Evolutionary conservation across 306 rosid genomes (phyloP).

Genomic region (Rosa multiflora): DNA sequence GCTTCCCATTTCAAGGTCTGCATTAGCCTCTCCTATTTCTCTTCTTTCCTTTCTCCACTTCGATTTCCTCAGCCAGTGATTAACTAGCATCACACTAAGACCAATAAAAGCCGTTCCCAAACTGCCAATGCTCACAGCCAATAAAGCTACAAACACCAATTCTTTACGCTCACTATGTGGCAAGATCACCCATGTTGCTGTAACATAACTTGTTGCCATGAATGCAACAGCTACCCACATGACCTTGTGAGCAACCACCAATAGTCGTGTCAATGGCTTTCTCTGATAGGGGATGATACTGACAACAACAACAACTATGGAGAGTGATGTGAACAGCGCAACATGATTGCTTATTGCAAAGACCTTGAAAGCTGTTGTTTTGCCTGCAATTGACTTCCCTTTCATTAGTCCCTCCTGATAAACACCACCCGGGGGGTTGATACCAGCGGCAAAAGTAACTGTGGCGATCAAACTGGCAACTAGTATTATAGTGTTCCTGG

Average conservation of each 20-base stretch:
- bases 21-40: conserved; percentile 29
- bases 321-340: conserved; percentile 61
- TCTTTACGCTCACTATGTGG: conserved; percentile 35
- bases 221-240: conserved; percentile 67
- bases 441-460: conserved; percentile 71
- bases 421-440: conserved; percentile 69
- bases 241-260: conserved; percentile 61
- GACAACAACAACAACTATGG: conserved; percentile 57
- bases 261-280: conserved; percentile 42
- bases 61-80: conserved; percentile 47
- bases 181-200: conserved; percentile 68
- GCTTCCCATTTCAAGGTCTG: conserved; percentile 43
- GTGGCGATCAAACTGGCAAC: conserved; percentile 76
- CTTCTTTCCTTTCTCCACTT: conserved; percentile 48
- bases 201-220: conserved; percentile 55
- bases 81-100: conserved; percentile 43
- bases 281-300: conserved; percentile 67
- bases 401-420: conserved; percentile 41
- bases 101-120: conserved; percentile 50
- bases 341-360: conserved; percentile 63
- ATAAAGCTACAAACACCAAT: conserved; percentile 38
- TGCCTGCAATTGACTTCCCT: conserved; percentile 54
- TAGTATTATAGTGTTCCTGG: conserved; percentile 60
- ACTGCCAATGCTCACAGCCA: conserved; percentile 53
- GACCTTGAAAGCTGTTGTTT: conserved; percentile 59